Conservation (phyloP, 1,284 basidiomycete species). For the Pascua sp. region DNA sequence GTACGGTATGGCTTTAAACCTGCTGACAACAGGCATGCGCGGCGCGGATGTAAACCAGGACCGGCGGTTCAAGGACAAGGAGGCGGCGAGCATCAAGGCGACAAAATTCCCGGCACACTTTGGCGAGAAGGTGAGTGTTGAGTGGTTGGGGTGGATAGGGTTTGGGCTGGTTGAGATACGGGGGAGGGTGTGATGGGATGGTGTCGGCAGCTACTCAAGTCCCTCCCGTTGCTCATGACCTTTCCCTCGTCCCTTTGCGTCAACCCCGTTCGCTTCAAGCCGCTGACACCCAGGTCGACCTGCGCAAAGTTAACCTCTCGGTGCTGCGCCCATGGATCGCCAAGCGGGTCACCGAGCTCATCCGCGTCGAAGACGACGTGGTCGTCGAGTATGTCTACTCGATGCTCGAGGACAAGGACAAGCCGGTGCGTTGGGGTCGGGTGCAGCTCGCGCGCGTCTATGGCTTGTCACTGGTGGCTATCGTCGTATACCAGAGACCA, state of each 20-base stretch:
- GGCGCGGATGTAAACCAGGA: constrained; percentile 41
- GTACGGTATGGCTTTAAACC: no score
- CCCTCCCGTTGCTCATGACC: background rate
- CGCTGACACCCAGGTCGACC: constrained; percentile 61
- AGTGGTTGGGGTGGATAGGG: constrained; percentile 52
- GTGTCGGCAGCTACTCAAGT: background rate
- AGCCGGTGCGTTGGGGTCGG: constrained; percentile 60
- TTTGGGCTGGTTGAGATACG: constrained; percentile 7
- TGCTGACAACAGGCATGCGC: constrained; percentile 28
- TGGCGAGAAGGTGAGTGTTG: constrained; percentile 63
- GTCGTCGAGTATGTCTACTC: constrained; percentile 95
- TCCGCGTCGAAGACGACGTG: constrained; percentile 94
- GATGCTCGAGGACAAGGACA: constrained; percentile 76
- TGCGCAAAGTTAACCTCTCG: constrained; percentile 79
- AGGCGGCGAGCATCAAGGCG: constrained; percentile 75
- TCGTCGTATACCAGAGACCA: background rate
- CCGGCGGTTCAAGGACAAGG: constrained; percentile 88
- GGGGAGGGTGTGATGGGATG: background rate
- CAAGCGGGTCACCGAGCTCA: constrained; percentile 80
- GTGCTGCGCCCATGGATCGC: constrained; percentile 87
- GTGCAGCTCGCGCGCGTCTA: no score
- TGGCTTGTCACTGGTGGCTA: no score
- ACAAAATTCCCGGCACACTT: constrained; percentile 90
- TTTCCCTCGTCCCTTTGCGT: background rate
- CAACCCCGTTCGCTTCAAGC: no score